These are phyloP conservation scores for Verticillium albo-atrum DNA, from an alignment of 2,329 filamentous ascomycete species.

Conservation along the genomic window DNA sequence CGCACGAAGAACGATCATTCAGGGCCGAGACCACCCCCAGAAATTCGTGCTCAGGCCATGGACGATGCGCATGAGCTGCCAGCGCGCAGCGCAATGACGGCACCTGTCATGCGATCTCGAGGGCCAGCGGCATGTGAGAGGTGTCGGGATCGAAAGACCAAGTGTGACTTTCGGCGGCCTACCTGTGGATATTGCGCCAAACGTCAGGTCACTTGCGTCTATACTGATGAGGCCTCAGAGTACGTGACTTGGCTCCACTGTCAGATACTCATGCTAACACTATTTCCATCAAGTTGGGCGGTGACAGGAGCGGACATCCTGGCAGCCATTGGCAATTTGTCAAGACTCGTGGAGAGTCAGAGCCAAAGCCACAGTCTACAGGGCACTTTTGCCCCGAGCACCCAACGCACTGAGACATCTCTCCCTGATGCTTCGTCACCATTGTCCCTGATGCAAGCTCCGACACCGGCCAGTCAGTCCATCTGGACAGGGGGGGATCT, in stretches of 20 bases:
- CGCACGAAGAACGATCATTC: not conserved
- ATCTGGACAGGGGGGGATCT: not conserved
- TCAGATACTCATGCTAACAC: not conserved
- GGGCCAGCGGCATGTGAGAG: constrained; percentile 26
- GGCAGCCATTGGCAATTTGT: not conserved
- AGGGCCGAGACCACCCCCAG: not conserved
- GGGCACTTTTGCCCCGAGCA: not conserved
- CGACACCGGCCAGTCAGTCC: not conserved
- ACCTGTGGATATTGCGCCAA: constrained; percentile 29
- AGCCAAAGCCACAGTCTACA: not conserved
- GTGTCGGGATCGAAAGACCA: constrained; percentile 30
- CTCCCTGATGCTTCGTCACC: not conserved
- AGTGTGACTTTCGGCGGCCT: constrained; percentile 31
- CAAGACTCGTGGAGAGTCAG: not conserved
- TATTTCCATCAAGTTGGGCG: not conserved
- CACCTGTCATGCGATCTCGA: constrained; percentile 2
- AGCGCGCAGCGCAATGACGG: not conserved
- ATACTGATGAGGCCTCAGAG: constrained; percentile 10
- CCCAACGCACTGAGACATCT: not conserved
- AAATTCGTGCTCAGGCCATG: constrained; percentile 6
- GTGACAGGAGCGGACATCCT: not conserved
- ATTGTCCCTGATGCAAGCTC: not conserved
- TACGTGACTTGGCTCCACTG: not conserved
- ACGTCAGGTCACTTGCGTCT: constrained; percentile 26
- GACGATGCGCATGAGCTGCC: constrained; percentile 3